Percentiles rank a stretch among this genome's conserved stretches.
phyloP scores from a whole-genome alignment of 2,329 filamentous ascomycete species.

The Colletotrichum lindemuthianum region DNA sequence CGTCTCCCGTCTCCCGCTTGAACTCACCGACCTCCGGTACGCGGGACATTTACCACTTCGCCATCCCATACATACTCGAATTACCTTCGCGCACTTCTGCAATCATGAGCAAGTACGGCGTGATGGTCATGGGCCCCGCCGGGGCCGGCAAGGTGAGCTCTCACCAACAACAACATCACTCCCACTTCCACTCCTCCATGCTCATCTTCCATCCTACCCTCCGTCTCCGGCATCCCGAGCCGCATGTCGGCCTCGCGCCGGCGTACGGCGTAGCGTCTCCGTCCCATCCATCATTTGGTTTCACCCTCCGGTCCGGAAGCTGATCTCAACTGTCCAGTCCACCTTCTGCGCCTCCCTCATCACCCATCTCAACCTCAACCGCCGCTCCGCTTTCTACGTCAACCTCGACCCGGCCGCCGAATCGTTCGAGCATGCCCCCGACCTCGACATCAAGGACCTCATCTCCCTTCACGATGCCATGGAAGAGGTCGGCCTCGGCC shows the following conservation, averaged over 20 bases:
- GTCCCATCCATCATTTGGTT: background rate
- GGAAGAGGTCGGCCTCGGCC: constrained; percentile 91
- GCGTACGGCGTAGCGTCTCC: background rate
- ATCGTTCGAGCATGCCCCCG: constrained; percentile 88
- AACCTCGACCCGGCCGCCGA: constrained; percentile 98
- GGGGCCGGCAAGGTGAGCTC: constrained; percentile 84
- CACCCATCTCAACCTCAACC: constrained; percentile 88
- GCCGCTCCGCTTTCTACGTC: constrained; percentile 95
- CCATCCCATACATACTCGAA: constrained; percentile 4
- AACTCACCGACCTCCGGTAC: constrained; percentile 3
- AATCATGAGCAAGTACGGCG: constrained; percentile 91
- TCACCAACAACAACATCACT: background rate
- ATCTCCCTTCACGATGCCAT: constrained; percentile 96
- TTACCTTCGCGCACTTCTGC: constrained; percentile 11
- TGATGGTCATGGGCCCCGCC: constrained; percentile 95
- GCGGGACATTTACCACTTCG: background rate
- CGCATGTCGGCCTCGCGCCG: background rate
- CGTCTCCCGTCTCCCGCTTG: background rate
- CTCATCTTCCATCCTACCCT: constrained; percentile 2
- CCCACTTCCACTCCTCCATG: constrained; percentile 10
- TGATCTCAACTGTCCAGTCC: constrained; percentile 61
- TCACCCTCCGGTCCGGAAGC: background rate
- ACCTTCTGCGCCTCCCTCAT: constrained; percentile 96
- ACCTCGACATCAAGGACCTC: constrained; percentile 94
- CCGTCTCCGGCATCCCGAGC: too few relatives aligned